Percentiles rank a stretch among this genome's conserved stretches.
Evolutionary conservation across 2,329 filamentous ascomycete genomes (phyloP).

Genomic region (Zelopaecilomyces penicillatus): DNA sequence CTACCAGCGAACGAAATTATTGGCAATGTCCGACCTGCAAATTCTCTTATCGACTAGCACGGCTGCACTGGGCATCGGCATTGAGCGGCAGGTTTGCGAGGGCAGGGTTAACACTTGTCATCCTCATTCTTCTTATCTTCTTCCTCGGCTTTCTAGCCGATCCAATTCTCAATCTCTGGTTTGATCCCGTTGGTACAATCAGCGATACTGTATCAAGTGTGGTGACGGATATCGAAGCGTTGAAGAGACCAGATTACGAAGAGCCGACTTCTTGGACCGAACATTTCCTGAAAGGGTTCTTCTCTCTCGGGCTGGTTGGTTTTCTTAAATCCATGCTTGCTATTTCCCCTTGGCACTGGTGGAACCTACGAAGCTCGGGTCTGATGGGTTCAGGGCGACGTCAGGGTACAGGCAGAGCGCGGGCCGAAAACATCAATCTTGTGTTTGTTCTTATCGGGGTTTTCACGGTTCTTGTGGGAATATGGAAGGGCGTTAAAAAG

Average conservation of each 20-base stretch:
- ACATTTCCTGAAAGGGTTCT: conserved; percentile 83
- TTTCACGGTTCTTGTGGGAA: conserved; percentile 69
- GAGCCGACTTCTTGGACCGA: conserved; percentile 59
- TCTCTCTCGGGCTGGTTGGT: conserved; percentile 81
- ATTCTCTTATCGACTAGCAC: conserved; percentile 71
- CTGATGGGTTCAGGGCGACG: conserved; percentile 43
- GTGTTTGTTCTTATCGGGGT: conserved; percentile 72
- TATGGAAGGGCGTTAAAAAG: conserved; percentile 73
- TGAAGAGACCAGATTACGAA: conserved; percentile 32
- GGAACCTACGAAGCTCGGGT: conserved; percentile 59
- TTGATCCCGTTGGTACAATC: conserved; percentile 64
- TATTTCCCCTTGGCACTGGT: conserved; percentile 68
- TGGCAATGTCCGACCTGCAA: conserved; percentile 84
- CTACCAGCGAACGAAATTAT: conserved; percentile 57
- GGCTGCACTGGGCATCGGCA: conserved; percentile 66
- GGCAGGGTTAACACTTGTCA: conserved; percentile 58
- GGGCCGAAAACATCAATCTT: conserved; percentile 72
- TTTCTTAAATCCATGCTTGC: conserved; percentile 73
- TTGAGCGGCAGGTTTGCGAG: conserved; percentile 61
- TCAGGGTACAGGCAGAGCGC: conserved; percentile 62
- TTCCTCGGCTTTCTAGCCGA: conserved; percentile 85
- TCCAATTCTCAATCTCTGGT: conserved; percentile 80
- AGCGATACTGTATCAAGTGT: conserved; percentile 41
- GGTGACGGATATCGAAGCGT: conserved; percentile 32
- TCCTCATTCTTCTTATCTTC: conserved; percentile 68